phyloP scores from a whole-genome alignment of 2,329 filamentous ascomycete genomes.

The Calonectria henricotiae region DNA sequence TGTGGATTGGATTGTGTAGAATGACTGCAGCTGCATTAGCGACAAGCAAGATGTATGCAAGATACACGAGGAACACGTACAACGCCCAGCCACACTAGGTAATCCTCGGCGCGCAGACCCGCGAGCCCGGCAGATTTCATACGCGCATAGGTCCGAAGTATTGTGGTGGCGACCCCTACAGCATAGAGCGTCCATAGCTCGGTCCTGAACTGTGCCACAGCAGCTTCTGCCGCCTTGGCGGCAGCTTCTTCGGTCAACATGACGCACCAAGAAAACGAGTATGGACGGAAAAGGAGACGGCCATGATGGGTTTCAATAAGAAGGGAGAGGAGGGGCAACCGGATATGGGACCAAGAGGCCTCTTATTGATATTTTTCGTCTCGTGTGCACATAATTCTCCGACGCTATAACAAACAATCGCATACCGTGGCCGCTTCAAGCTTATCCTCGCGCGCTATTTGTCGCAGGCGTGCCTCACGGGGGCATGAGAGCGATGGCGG shows the following conservation, averaged over 20 bases:
- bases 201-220: conserved; percentile 37
- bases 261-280: conserved; percentile 4
- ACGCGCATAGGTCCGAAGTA: conserved; percentile 54
- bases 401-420: conserved; percentile 1
- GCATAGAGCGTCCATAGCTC: conserved; percentile 54
- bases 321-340: conserved; percentile 2
- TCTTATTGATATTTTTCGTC: conserved; percentile 2
- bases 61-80: conserved; percentile 25
- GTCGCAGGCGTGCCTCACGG: conserved; percentile 24
- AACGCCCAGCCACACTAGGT: conserved; percentile 49
- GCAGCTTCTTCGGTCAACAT: conserved; percentile 27
- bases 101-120: conserved; percentile 53
- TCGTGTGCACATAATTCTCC: background rate
- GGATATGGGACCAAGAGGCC: background rate
- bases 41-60: background rate
- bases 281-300: background rate
- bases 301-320: conserved; percentile 1
- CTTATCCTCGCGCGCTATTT: conserved; percentile 19
- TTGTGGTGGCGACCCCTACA: conserved; percentile 50
- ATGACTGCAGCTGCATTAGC: conserved; percentile 57
- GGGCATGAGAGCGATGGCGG: conserved; percentile 1
- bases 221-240: conserved; percentile 38
- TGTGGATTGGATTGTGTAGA: conserved; percentile 67
- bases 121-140: conserved; percentile 47
- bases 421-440: conserved; percentile 12